Evolutionary conservation across 352 stramenopile genomes (phyloP).

Genomic region (Peronospora destructor): DNA sequence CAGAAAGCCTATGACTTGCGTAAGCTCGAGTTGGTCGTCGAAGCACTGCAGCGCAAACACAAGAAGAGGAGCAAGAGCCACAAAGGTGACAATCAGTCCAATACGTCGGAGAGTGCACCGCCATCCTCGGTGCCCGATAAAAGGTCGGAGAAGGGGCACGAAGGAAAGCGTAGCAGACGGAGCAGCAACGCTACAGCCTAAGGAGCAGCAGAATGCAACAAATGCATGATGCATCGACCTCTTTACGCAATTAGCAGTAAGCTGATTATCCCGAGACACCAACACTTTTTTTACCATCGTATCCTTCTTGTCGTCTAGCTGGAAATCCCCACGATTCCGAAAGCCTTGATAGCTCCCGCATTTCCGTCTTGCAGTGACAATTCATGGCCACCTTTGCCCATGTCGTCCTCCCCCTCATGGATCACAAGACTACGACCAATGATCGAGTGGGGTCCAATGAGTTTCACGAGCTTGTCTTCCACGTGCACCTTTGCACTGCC

Average conservation of each 20-base stretch:
- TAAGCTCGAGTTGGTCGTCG: constrained; percentile 38
- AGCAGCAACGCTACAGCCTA: constrained; percentile 16
- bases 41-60: constrained; percentile 34
- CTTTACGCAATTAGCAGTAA: background rate
- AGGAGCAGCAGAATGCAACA: background rate
- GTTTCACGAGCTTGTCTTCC: constrained; percentile 93
- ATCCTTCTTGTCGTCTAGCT: constrained; percentile 28
- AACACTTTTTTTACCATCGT: constrained; percentile 22
- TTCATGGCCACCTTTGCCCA: constrained; percentile 95
- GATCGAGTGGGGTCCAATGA: constrained; percentile 96
- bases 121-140: constrained; percentile 17
- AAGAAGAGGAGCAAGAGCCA: constrained; percentile 32
- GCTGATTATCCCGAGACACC: constrained; percentile 1
- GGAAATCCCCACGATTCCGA: constrained; percentile 90
- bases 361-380: constrained; percentile 95
- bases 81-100: constrained; percentile 27
- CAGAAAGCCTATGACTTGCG: constrained; percentile 41
- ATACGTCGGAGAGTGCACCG: constrained; percentile 19
- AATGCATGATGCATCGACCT: background rate
- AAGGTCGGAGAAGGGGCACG: constrained; percentile 18
- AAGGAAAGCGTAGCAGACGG: constrained; percentile 16
- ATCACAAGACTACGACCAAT: constrained; percentile 95
- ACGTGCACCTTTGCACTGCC: constrained; percentile 89
- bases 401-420: constrained; percentile 93
- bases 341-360: constrained; percentile 86